phyloP scores from a whole-genome alignment of 2,329 filamentous ascomycete genomes.

The Aspergillus sp. region DNA sequence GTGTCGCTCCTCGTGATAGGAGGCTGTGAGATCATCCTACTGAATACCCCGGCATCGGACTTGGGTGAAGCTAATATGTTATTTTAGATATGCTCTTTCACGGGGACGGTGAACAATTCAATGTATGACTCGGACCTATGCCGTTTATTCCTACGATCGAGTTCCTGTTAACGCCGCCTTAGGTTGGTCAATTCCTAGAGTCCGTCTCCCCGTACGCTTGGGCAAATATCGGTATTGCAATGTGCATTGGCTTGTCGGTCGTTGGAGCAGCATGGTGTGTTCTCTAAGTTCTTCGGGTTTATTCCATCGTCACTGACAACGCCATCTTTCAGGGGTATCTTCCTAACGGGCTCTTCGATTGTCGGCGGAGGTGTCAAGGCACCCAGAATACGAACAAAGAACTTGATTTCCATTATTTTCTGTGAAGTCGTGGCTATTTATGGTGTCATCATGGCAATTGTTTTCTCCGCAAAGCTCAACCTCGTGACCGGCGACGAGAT shows the following conservation, averaged over 20 bases:
- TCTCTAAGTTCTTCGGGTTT: background rate
- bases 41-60: slow-evolving; percentile 2
- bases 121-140: slow-evolving; percentile 55
- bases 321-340: slow-evolving; percentile 72
- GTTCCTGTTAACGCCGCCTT: slow-evolving; percentile 17
- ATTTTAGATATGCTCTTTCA: slow-evolving; percentile 93
- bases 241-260: slow-evolving; percentile 94
- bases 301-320: background rate
- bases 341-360: slow-evolving; percentile 96
- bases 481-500: slow-evolving; percentile 59
- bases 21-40: slow-evolving; percentile 59
- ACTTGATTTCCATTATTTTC: slow-evolving; percentile 99
- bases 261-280: slow-evolving; percentile 91
- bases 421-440: slow-evolving; percentile 99
- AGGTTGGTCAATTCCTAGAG: slow-evolving; percentile 92
- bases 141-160: background rate
- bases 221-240: slow-evolving; percentile 82
- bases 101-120: slow-evolving; percentile 91
- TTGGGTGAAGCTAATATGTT: slow-evolving; percentile 13
- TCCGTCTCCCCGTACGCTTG: slow-evolving; percentile 90
- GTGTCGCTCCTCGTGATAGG: slow-evolving; percentile 68
- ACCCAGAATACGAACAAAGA: slow-evolving; percentile 97
- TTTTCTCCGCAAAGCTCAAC: slow-evolving; percentile 86
- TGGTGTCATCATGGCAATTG: slow-evolving; percentile 99
- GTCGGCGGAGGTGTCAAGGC: slow-evolving; percentile 94